Evolutionary conservation across 768 basidiomycete genomes (phyloP).

Genomic region (Kwoniella dejecticola): DNA sequence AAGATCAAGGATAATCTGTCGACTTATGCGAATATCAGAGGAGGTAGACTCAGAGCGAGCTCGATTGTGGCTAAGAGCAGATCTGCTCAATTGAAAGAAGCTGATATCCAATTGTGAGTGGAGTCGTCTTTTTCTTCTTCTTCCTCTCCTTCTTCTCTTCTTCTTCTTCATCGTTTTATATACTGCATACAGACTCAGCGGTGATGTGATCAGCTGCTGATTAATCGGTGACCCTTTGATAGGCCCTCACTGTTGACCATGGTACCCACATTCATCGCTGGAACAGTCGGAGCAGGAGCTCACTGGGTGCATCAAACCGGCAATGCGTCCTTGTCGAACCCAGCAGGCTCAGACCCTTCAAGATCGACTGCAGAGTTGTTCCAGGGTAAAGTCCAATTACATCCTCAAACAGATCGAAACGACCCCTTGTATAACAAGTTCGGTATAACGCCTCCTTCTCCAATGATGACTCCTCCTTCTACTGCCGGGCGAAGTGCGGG

Average conservation of each 20-base stretch:
- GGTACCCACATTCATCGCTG: slow-evolving; percentile 73
- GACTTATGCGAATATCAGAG: slow-evolving; percentile 65
- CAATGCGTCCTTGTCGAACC: slow-evolving; percentile 77
- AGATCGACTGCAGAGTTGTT: slow-evolving; percentile 43
- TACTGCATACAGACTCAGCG: too few relatives aligned
- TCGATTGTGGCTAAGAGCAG: slow-evolving; percentile 82
- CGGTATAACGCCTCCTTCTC: slow-evolving; percentile 19
- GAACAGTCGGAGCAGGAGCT: slow-evolving; percentile 64
- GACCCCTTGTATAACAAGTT: slow-evolving; percentile 58
- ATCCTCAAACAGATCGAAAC: slow-evolving; percentile 76
- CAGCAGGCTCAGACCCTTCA: slow-evolving; percentile 66
- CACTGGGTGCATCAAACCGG: slow-evolving; percentile 38
- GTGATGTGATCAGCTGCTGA: too few relatives aligned
- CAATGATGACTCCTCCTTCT: neutral
- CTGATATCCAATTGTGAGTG: slow-evolving; percentile 38
- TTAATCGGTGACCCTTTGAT: too few relatives aligned
- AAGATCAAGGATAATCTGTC: slow-evolving; percentile 82
- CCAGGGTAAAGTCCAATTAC: slow-evolving; percentile 72
- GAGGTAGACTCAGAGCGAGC: slow-evolving; percentile 82
- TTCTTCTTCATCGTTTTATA: too few relatives aligned
- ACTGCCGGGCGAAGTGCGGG: neutral
- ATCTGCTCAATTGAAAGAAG: slow-evolving; percentile 60
- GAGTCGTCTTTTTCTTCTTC: too few relatives aligned
- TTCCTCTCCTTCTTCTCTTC: too few relatives aligned
- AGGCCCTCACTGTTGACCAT: slow-evolving; percentile 69